A percentile compares a stretch with the other conserved stretches of the same genome.
Evolutionary conservation across 352 stramenopile genomes (phyloP).

Genomic region (Discostella stelligera): DNA sequence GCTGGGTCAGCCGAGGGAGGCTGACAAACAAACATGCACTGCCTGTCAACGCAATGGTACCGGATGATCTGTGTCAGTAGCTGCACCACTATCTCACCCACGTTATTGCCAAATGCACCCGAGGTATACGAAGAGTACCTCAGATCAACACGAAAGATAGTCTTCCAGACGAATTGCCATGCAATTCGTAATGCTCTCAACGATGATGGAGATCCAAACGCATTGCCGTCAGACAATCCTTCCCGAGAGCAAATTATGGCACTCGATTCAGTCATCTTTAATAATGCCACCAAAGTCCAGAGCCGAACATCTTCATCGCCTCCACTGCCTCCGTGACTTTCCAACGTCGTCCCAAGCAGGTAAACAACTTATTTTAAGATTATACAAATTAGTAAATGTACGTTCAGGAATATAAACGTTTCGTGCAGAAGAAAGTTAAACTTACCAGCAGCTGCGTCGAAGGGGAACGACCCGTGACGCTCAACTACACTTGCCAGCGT

Average conservation of each 20-base stretch:
- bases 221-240: conserved; percentile 25
- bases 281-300: conserved; percentile 63
- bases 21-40: conserved; percentile 10
- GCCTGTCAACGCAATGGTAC: conserved; percentile 38
- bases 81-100: conserved; percentile 67
- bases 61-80: conserved; percentile 70
- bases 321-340: conserved; percentile 56
- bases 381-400: no score
- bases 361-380: no score
- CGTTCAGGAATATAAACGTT: no score
- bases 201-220: conserved; percentile 28
- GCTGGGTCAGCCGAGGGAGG: background rate
- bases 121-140: conserved; percentile 62
- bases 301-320: conserved; percentile 61
- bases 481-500: conserved; percentile 33
- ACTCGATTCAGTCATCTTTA: conserved; percentile 64
- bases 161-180: conserved; percentile 72
- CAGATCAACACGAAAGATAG: conserved; percentile 63
- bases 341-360: conserved; percentile 61
- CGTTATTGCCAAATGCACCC: conserved; percentile 46
- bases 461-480: conserved; percentile 43
- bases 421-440: no score
- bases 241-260: conserved; percentile 54
- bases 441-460: conserved; percentile 60
- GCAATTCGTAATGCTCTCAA: conserved; percentile 23